Base-by-base conservation (phyloP, 108 stramenopile species). In the Cyclostephanos invisitatus region DNA sequence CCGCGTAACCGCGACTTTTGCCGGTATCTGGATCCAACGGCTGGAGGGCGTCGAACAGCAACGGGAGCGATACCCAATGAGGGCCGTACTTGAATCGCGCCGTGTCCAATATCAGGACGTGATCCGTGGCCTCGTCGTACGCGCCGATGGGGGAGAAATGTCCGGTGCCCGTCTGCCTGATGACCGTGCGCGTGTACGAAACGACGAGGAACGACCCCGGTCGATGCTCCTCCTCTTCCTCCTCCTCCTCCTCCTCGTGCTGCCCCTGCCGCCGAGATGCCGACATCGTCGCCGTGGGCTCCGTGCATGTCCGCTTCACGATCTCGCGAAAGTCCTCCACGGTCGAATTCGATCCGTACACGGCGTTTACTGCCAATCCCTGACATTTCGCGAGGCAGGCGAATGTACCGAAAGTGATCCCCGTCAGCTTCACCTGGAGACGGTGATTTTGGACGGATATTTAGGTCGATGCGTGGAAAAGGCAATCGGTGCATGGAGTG, bases 41-140 rank as follows among this genome's bases (percentile, higher is more conserved):
- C 25, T 76, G 55, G 69, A 87, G 86, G 69, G 87, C 85, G 9
- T 84, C 78, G 78, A 86, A 94, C 61, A 92, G 54, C 36, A 75
- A 18, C 7, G 61, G 24, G 25, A 92, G 37, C 21, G 80, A 60
- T 5, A 87, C 82, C 93, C 93, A 94, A 77, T 91, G 87, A 2
- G 89, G 86, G 12, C 86, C 86, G 53, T 92, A 87, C 70, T 96
- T 96, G 82, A 96, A 96, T 18, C 96, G 84, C 2, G 96, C 96
- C 5, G 88, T 86, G 67, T 96, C 96, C 36, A 96, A 64, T 29
- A 96, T 70, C 2, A 96, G 84, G 10, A 94, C 88, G 36, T 44
- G 35, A 59, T 90, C 91, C 10, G 82, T 66, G 9, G 48, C 80
- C 50, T 63, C 66, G 64, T 93, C 87, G 67, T 88, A 96, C 24